phyloP scores from a whole-genome alignment of 1,284 basidiomycete genomes.

The Puccinia hordei region DNA sequence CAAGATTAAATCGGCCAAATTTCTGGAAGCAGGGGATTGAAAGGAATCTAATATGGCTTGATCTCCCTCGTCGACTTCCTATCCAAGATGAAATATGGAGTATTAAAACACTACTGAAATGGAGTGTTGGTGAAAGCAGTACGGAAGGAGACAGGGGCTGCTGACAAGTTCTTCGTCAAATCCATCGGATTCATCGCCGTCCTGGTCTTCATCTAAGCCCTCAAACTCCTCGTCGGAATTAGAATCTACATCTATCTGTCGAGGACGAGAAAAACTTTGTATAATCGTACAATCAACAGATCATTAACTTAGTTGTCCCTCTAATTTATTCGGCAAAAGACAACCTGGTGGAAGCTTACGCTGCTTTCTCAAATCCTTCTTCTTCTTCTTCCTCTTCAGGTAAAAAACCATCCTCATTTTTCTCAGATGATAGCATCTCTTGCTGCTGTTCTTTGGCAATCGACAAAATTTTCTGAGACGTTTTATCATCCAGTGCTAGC shows the following conservation, averaged over 20 bases:
- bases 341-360: conserved; percentile 18
- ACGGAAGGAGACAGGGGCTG: background rate
- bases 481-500: conserved; percentile 72
- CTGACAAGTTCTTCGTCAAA: conserved; percentile 26
- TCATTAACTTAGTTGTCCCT: conserved; percentile 56
- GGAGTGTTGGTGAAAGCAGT: background rate
- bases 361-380: conserved; percentile 49
- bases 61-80: conserved; percentile 88
- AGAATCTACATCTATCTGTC: conserved; percentile 19
- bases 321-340: conserved; percentile 57
- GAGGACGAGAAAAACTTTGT: conserved; percentile 57
- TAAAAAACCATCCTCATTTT: background rate
- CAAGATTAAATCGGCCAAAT: conserved; percentile 93
- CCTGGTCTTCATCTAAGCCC: conserved; percentile 13
- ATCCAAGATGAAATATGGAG: too few species aligned
- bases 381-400: conserved; percentile 61
- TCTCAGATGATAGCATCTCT: conserved; percentile 63
- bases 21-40: conserved; percentile 73
- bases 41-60: conserved; percentile 79
- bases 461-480: conserved; percentile 84
- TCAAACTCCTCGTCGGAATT: conserved; percentile 26
- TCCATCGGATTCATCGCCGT: conserved; percentile 33
- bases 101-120: too few species aligned
- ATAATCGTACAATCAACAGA: conserved; percentile 52
- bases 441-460: conserved; percentile 91